A percentile compares a stretch with the other conserved stretches of the same genome.
These are phyloP conservation scores for Geosiphon pyriformis DNA, from an alignment of 192 early-diverging fungal species.

Conservation along the genomic window DNA sequence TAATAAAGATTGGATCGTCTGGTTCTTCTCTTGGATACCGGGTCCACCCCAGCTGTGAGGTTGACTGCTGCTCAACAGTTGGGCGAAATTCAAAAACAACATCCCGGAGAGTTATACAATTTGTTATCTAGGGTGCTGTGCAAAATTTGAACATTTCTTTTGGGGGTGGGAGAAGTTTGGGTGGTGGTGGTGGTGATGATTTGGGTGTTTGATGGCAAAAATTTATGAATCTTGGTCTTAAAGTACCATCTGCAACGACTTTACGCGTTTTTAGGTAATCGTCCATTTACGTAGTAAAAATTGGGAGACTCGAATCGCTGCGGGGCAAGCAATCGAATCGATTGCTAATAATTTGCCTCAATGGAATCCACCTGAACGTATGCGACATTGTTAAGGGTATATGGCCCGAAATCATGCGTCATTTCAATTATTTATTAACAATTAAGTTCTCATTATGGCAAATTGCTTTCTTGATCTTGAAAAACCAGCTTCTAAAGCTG, in stretches of 20 bases:
- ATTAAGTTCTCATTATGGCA: no score
- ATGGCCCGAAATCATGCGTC: no score
- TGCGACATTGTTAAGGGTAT: background rate
- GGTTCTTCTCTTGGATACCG: slow-evolving; percentile 88
- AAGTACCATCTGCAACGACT: no score
- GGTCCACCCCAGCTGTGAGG: slow-evolving; percentile 81
- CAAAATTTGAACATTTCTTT: no score
- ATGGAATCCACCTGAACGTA: slow-evolving; percentile 63
- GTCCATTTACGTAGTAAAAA: slow-evolving; percentile 79
- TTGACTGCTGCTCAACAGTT: slow-evolving; percentile 91
- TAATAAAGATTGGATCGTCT: slow-evolving; percentile 82
- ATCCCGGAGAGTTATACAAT: slow-evolving; percentile 86
- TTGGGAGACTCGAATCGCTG: slow-evolving; percentile 97
- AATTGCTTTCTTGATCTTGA: no score
- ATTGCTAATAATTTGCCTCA: slow-evolving; percentile 85
- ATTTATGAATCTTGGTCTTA: no score
- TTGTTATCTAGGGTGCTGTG: slow-evolving; percentile 65
- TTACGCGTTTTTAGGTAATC: slow-evolving; percentile 70
- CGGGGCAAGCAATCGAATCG: slow-evolving; percentile 82
- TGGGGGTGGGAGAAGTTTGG: no score
- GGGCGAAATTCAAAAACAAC: slow-evolving; percentile 89
- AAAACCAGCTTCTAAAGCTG: background rate
- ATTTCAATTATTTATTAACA: no score
- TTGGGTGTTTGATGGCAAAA: no score
- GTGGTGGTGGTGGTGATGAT: no score